Conservation (phyloP, 441 rosid species). For the Pelargonium australe region DNA sequence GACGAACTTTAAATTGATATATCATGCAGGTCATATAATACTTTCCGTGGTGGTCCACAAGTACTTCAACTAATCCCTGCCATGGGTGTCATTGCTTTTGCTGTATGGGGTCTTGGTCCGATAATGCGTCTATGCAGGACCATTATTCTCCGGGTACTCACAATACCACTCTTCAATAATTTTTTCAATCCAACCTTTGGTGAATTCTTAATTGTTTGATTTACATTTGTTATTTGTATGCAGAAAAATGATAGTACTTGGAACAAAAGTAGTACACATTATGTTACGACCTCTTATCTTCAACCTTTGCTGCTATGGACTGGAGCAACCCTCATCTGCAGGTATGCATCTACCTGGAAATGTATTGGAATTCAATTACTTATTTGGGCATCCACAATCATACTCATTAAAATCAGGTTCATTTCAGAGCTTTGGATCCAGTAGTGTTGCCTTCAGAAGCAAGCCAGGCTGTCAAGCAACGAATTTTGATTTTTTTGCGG, state of each 20-base stretch:
- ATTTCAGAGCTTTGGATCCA: conserved; percentile 56
- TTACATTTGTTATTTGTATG: conserved; percentile 16
- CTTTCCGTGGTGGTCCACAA: conserved; percentile 34
- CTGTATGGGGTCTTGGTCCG: conserved; percentile 60
- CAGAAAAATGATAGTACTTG: conserved; percentile 50
- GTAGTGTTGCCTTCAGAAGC: conserved; percentile 55
- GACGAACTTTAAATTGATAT: conserved; percentile 16
- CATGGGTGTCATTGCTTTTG: conserved; percentile 58
- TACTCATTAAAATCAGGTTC: conserved; percentile 22
- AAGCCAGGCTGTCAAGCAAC: conserved; percentile 58
- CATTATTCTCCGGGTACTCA: conserved; percentile 38
- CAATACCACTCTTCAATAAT: conserved; percentile 11
- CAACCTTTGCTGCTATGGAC: conserved; percentile 62
- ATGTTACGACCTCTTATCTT: conserved; percentile 45
- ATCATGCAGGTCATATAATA: conserved; percentile 44
- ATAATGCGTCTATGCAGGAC: conserved; percentile 40
- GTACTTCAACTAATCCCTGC: conserved; percentile 46
- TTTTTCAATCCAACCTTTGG: conserved; percentile 17
- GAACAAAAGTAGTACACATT: conserved; percentile 42
- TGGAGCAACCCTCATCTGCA: conserved; percentile 59
- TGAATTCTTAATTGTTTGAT: conserved; percentile 17
- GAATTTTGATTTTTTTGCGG: conserved; percentile 48
- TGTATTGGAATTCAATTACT: conserved; percentile 4
- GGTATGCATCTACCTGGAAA: conserved; percentile 28
- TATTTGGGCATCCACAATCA: conserved; percentile 11